These are phyloP conservation scores for Vanderwaltozyma yarrowii DNA, from an alignment of 805 yeast genomes.

Conservation along the genomic window DNA sequence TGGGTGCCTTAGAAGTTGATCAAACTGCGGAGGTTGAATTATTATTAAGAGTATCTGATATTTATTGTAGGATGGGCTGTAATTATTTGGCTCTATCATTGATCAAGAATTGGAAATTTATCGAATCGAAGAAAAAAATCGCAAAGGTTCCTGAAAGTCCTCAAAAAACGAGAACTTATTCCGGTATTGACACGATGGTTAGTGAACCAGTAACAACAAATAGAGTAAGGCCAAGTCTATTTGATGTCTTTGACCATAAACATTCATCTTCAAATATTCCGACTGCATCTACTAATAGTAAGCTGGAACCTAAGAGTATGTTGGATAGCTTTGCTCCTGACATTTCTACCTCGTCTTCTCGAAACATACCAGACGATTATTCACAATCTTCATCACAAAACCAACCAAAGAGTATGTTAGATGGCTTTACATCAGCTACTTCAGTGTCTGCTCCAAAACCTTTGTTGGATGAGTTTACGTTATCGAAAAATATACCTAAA, in stretches of 20 bases:
- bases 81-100: conserved; percentile 61
- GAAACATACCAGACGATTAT: conserved; percentile 13
- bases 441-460: conserved; percentile 1
- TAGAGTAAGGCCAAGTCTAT: conserved; percentile 20
- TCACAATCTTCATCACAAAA: not conserved
- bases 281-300: not conserved
- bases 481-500: not conserved
- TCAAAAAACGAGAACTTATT: not conserved
- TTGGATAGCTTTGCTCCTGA: conserved; percentile 3
- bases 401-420: conserved; percentile 1
- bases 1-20: conserved; percentile 37
- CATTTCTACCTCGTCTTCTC: not conserved
- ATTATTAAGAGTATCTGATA: conserved; percentile 50
- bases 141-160: conserved; percentile 2
- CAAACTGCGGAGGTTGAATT: conserved; percentile 47
- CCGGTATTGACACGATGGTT: conserved; percentile 6
- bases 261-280: not conserved
- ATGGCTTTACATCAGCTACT: no score
- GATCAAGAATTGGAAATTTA: conserved; percentile 59
- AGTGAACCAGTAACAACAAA: conserved; percentile 16
- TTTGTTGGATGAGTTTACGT: conserved; percentile 4
- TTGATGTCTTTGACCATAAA: conserved; percentile 20
- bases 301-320: conserved; percentile 4
- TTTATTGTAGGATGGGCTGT: conserved; percentile 86
- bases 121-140: conserved; percentile 7